phyloP scores from a whole-genome alignment of 1,139 yeast species.

The Sugiyamaella xylanicola region DNA sequence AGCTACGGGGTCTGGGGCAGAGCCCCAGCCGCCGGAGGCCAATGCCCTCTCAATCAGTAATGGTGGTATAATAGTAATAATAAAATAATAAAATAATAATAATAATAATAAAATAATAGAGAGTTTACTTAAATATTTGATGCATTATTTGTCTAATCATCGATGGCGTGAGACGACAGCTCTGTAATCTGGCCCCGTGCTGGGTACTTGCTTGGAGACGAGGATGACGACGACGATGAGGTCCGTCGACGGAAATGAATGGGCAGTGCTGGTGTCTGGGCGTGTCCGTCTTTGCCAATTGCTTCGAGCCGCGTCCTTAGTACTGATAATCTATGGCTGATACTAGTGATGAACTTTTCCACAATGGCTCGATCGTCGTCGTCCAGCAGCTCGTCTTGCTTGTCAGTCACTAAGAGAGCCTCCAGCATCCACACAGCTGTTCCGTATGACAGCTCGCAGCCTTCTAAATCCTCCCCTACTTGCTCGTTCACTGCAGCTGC shows the following conservation, averaged over 20 bases:
- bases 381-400: slow-evolving; percentile 50
- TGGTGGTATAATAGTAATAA: background rate
- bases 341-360: slow-evolving; percentile 54
- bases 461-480: slow-evolving; percentile 69
- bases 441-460: slow-evolving; percentile 86
- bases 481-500: slow-evolving; percentile 88
- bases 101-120: background rate
- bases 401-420: slow-evolving; percentile 60
- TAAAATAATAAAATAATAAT: slow-evolving; percentile 4
- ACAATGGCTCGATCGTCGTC: slow-evolving; percentile 72
- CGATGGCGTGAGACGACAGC: slow-evolving; percentile 17
- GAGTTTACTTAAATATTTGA: background rate
- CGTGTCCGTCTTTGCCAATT: slow-evolving; percentile 15
- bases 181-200: slow-evolving; percentile 14
- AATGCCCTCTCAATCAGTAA: too few species aligned
- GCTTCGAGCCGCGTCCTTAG: slow-evolving; percentile 34
- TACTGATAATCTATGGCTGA: slow-evolving; percentile 38
- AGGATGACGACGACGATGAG: slow-evolving; percentile 14
- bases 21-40: too few species aligned
- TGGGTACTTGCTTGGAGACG: slow-evolving; percentile 7
- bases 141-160: slow-evolving; percentile 11
- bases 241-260: slow-evolving; percentile 15
- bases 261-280: slow-evolving; percentile 18
- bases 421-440: slow-evolving; percentile 96
- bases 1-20: too few species aligned